Evolutionary conservation across 345 rosid species (phyloP).

Genomic region (Rhodomyrtus tomentosa): DNA sequence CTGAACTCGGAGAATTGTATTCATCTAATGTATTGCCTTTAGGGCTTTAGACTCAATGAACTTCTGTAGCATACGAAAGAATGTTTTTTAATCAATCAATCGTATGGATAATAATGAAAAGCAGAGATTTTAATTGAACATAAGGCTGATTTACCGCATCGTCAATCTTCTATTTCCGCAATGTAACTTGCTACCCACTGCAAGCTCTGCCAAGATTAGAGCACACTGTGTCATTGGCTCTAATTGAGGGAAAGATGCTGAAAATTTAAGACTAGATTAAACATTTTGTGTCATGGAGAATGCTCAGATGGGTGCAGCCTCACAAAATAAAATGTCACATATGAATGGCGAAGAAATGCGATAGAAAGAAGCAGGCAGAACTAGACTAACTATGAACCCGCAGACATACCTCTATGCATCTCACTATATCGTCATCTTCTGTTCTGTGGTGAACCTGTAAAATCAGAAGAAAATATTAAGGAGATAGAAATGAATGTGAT

Average conservation of each 20-base stretch:
- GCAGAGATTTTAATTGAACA: not conserved
- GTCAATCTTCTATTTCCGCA: not conserved
- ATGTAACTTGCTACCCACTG: slow-evolving; percentile 46
- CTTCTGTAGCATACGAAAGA: not conserved
- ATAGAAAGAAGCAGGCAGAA: not conserved
- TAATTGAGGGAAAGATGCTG: not conserved
- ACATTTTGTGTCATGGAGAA: not conserved
- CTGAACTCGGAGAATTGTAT: not conserved
- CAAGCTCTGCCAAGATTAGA: slow-evolving; percentile 41
- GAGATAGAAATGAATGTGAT: not conserved
- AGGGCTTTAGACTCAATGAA: not conserved
- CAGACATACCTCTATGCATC: slow-evolving; percentile 57
- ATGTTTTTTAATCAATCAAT: not conserved
- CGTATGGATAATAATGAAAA: not conserved
- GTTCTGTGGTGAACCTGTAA: slow-evolving; percentile 71
- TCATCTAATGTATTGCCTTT: not conserved
- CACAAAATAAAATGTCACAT: not conserved
- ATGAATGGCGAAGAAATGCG: not conserved
- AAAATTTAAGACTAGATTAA: not conserved
- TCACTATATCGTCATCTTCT: slow-evolving; percentile 51
- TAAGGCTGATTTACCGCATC: not conserved
- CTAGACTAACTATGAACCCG: not conserved
- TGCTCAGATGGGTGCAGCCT: not conserved
- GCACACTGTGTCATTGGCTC: not conserved
- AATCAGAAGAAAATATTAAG: slow-evolving; percentile 2